Evolutionary conservation across 2,329 filamentous ascomycete genomes (phyloP), one percentile per base, ranked within the genome.

Genomic region (Phyllosticta citriasiana): DNA sequence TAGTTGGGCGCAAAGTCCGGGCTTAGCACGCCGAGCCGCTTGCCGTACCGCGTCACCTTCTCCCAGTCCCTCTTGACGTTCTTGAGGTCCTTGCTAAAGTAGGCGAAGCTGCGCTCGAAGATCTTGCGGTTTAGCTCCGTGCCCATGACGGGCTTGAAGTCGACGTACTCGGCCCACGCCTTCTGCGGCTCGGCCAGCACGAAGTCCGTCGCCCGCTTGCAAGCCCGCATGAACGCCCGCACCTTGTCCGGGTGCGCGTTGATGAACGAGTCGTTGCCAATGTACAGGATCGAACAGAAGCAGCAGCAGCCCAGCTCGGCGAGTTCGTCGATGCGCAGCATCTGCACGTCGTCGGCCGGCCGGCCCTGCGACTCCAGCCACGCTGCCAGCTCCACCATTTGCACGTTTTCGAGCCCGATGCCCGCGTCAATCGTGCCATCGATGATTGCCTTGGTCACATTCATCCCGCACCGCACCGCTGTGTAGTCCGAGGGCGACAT

Each of bases 271-370:
- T 91, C 87, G 74, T 91, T 91, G 24, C 85, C 88, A 65, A 91
- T 91, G 79, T 91, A 91, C 51, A 91, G 79, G 72, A 91, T 88
- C 27, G 84, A 85, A 75, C 88, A 91, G 82, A 91, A 91, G 80
- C 88, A 91, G 82, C 88, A 91, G 78, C 88, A 91, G 57, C 88
- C 88, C 2, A 91, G 79, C 72, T 90, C 86, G 35, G 88, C 88
- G 27, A 91, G 85, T 76, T 91, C 83, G 71, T 91, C 88, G 69
- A 91, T 91, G 68, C 88, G 85, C 19, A 91, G 82, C 88, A 91
- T 91, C 74, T 89, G 85, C 7, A 90, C 88, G 65, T 91, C 87
- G 14, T 78, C 76, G 70, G 81, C 82, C 63, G 84, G 80, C 1
- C 86, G 85, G 66, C 80, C 80, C 70, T 88, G 85, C 0, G 70